phyloP scores from a whole-genome alignment of 2,329 filamentous ascomycete genomes.

The Colletotrichum echinochloae region DNA sequence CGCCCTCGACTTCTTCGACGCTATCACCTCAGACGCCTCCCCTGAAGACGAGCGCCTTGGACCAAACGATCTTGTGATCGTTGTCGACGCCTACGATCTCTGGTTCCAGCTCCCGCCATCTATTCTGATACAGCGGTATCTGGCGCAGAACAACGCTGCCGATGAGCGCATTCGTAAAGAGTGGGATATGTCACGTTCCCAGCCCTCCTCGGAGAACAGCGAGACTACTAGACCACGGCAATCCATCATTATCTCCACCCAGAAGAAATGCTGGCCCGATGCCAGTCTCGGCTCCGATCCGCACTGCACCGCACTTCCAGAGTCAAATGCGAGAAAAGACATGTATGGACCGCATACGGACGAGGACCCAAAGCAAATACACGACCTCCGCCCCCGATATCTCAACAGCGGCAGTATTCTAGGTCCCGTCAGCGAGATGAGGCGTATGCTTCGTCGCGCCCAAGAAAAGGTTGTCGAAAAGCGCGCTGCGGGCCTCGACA shows the following conservation, averaged over 20 bases:
- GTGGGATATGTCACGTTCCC: conserved; percentile 41
- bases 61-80: conserved; percentile 49
- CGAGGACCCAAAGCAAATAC: conserved; percentile 34
- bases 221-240: conserved; percentile 44
- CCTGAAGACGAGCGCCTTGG: conserved; percentile 35
- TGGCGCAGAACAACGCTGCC: conserved; percentile 50
- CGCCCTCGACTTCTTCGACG: conserved; percentile 45
- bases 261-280: conserved; percentile 45
- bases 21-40: conserved; percentile 25
- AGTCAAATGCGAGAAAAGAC: conserved; percentile 42
- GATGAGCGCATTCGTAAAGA: conserved; percentile 46
- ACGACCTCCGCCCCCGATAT: conserved; percentile 46
- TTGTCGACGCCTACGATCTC: conserved; percentile 54
- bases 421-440: conserved; percentile 47
- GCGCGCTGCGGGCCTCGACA: conserved; percentile 24
- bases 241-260: conserved; percentile 43
- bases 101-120: conserved; percentile 56
- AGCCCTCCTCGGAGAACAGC: background rate
- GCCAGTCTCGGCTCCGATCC: conserved; percentile 40
- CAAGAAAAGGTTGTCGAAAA: conserved; percentile 45
- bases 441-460: conserved; percentile 42
- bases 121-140: conserved; percentile 51
- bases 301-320: conserved; percentile 45
- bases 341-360: conserved; percentile 44
- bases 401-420: conserved; percentile 49